Conservation (phyloP, 2,329 filamentous ascomycete genomes). For the Aspergillus pseudotamarii region DNA sequence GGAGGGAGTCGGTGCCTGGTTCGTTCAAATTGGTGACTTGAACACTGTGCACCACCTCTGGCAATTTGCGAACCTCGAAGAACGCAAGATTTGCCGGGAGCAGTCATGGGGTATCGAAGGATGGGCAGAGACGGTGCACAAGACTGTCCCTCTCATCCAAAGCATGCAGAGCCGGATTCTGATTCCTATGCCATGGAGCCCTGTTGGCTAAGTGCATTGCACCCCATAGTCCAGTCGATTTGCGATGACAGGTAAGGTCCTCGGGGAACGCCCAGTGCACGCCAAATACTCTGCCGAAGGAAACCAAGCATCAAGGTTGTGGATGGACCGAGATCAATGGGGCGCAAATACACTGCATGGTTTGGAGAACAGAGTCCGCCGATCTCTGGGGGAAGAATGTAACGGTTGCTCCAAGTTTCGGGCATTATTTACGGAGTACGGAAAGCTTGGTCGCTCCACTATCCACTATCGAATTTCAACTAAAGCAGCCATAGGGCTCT, state of each 20-base stretch:
- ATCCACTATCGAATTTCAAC: not conserved
- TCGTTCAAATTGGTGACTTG: conserved; percentile 94
- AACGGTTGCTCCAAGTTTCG: not conserved
- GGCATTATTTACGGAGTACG: not conserved
- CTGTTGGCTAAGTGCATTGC: conserved; percentile 66
- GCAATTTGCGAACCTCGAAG: conserved; percentile 97
- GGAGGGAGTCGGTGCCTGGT: conserved; percentile 98
- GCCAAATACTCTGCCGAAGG: conserved; percentile 1
- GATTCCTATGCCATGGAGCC: conserved; percentile 95
- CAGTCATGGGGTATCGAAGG: conserved; percentile 94
- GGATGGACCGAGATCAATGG: not conserved
- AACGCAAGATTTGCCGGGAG: conserved; percentile 85
- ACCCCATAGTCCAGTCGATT: not conserved
- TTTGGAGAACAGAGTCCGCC: not conserved
- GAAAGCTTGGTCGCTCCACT: conserved; percentile 6
- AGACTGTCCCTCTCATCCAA: conserved; percentile 96
- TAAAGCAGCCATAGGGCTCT: conserved; percentile 12
- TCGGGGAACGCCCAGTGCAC: not conserved
- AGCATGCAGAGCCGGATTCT: conserved; percentile 93
- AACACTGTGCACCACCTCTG: conserved; percentile 98
- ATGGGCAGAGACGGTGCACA: conserved; percentile 97
- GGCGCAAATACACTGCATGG: not conserved
- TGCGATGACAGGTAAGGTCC: conserved; percentile 10
- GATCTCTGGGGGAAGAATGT: not conserved
- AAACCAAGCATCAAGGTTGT: conserved; percentile 6